Conservation (phyloP, 768 basidiomycete genomes). For the Flagelloscypha sp. region DNA sequence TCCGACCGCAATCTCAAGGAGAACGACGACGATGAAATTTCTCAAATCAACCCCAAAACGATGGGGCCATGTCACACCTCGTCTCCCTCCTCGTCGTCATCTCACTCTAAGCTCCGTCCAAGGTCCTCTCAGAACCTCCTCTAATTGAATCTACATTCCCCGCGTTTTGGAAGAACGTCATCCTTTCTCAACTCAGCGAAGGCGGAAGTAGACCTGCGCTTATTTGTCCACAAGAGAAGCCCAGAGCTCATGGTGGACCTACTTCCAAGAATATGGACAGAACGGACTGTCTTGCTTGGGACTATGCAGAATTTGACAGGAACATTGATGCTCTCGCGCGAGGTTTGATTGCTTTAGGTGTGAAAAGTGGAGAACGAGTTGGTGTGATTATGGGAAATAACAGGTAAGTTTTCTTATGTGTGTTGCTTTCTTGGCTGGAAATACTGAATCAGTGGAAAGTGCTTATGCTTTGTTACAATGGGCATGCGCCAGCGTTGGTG, state of each 20-base stretch:
- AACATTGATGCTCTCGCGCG: slow-evolving; percentile 62
- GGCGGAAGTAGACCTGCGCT: slow-evolving; percentile 45
- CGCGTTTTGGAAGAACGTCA: slow-evolving; percentile 13
- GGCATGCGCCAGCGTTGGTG: slow-evolving; percentile 83
- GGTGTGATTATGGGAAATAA: slow-evolving; percentile 82
- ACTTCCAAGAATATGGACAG: slow-evolving; percentile 39
- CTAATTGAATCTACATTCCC: slow-evolving; percentile 49
- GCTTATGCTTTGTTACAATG: slow-evolving; percentile 77
- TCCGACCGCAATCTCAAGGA: neutral
- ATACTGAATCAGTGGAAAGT: slow-evolving; percentile 16
- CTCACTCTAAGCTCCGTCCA: slow-evolving; percentile 46
- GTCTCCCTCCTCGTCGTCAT: slow-evolving; percentile 12
- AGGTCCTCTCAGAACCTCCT: slow-evolving; percentile 48
- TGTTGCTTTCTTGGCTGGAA: neutral
- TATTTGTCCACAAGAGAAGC: slow-evolving; percentile 51
- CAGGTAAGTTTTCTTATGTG: slow-evolving; percentile 42
- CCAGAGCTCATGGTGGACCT: slow-evolving; percentile 56
- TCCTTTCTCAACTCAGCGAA: slow-evolving; percentile 9
- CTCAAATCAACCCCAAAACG: neutral
- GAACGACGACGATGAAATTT: neutral
- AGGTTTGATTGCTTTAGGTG: slow-evolving; percentile 61
- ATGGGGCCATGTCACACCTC: slow-evolving; percentile 5
- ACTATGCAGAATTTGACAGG: slow-evolving; percentile 58
- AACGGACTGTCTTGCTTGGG: slow-evolving; percentile 58
- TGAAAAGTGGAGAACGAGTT: slow-evolving; percentile 68